Conservation (phyloP, 23 red algal species). For the Cyanidium caldarium region DNA sequence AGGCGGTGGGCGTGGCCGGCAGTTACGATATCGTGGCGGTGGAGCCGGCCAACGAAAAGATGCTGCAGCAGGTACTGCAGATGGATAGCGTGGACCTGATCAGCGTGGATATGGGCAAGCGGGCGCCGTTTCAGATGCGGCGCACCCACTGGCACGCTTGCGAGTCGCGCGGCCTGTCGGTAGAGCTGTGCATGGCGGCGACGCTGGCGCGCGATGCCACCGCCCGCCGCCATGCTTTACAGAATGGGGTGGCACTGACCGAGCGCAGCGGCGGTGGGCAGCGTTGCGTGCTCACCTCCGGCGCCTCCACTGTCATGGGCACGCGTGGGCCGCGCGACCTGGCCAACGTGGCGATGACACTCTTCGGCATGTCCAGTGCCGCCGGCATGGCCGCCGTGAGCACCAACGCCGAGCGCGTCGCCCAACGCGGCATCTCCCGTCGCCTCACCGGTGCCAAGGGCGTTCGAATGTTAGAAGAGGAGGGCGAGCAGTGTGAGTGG, state of each 20-base stretch:
- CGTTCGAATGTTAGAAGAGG: no score
- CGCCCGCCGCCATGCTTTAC: background rate
- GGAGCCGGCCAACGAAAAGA: background rate
- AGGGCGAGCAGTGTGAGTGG: no score
- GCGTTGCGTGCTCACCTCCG: background rate
- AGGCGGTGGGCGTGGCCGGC: background rate
- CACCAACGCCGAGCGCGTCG: background rate
- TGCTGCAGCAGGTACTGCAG: background rate
- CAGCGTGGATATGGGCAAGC: background rate
- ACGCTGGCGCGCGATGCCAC: background rate
- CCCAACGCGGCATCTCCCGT: background rate
- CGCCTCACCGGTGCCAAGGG: slow-evolving; percentile 2
- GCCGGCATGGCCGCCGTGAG: background rate
- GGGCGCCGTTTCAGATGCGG: background rate
- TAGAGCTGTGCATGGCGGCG: background rate
- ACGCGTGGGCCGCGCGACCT: background rate
- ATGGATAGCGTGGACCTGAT: background rate
- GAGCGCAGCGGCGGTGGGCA: background rate
- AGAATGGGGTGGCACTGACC: background rate
- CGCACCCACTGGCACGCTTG: background rate
- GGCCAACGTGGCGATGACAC: background rate
- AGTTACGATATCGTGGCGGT: background rate
- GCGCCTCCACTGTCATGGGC: background rate
- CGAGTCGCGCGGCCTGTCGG: background rate
- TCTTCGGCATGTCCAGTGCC: background rate